Evolutionary conservation across 345 rosid species (phyloP), one percentile per base, ranked within the genome.

Genomic region (Gossypium anomalum): DNA sequence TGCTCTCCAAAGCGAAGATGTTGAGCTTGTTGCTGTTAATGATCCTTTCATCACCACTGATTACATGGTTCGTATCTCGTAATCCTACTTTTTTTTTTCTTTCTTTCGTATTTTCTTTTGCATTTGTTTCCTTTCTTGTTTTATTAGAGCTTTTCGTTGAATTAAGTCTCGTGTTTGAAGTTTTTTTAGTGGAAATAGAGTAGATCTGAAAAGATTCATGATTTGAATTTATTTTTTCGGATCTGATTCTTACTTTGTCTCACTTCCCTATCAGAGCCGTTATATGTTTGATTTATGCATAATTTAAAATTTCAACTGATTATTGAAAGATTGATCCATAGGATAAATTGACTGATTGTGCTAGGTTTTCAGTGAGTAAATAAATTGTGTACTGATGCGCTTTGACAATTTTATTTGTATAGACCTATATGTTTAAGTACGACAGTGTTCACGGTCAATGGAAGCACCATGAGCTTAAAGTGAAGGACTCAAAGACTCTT

Each of bases 11-110:
- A 84, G 92, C 64, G 87, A 87, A 67, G 92, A 90, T 65, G 85
- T 88, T 12, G 92, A 87, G 80, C 95, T 90, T 27, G 95, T 90
- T 45, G 89, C 92, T 60, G 85, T 90, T 47, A 90, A 90, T 74
- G 95, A 90, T 78, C 92, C 91, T 34, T 90, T 90, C 86, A 85
- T 88, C 81, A 78, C 92, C 79, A 87, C 91, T 9, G 92, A 90
- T 0, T 87, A 86, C 80, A 88, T 90, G 94, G 92, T 84, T 15
- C 27, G 52, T 59, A 9, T 53, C 83, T 15, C 22, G 22, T 59
- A 9, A 61, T 14, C 64, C 14, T 15, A 16, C 16, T 14, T 15
- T 43, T 7, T 43, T 12, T 1, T 71, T 16, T 53, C 2, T 73
- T 73, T 14, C 12, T 4, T 38, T 38, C 23, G 23, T 38, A 63